Evolutionary conservation across 805 yeast genomes (phyloP), one percentile per base, ranked within the genome.

Genomic region (Candida vaughaniae): DNA sequence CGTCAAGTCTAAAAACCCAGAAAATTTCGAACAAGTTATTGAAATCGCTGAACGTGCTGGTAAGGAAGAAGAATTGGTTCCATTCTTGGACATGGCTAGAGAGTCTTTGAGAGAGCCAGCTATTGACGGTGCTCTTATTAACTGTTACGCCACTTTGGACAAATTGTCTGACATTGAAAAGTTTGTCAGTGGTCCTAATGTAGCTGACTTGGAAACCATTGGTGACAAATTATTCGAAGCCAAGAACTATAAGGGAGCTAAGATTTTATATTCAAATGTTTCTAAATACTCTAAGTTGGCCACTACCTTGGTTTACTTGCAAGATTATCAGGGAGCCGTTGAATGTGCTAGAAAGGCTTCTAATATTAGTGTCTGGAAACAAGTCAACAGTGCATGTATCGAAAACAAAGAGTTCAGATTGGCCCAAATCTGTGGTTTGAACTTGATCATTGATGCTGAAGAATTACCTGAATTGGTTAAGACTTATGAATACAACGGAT

Each of bases 341-440:
- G 98, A 93, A 58, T 89, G 97, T 65, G 99, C 99, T 16, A 85
- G 99, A 73, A 93, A 91, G 68, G 98, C 99, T 3, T 85, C 95
- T 23, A 89, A 88, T 63, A 78, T 84, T 43, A 77, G 75, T 56
- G 99, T 93, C 27, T 93, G 99, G 99, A 93, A 89, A 66, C 95
- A 90, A 66, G 99, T 93, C 35, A 88, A 89, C 66, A 86, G 82
- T 60, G 99, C 97, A 16, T 93, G 99, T 78, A 82, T 93, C 61
- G 95, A 82, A 51, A 85, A 87, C 69, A 82, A 82, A 58, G 99
- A 93, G 66, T 93, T 93, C 75, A 81, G 96, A 63, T 75, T 93
- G 45, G 99, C 98, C 9, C 99, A 93, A 72, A 90, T 93, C 62
- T 91, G 98, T 78, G 99, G 99, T 62, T 78, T 93, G 75, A 91